A percentile compares a stretch with the other conserved stretches of the same genome.
Conservation (phyloP, 257 asterid species). For the Capsicum chinense region DNA sequence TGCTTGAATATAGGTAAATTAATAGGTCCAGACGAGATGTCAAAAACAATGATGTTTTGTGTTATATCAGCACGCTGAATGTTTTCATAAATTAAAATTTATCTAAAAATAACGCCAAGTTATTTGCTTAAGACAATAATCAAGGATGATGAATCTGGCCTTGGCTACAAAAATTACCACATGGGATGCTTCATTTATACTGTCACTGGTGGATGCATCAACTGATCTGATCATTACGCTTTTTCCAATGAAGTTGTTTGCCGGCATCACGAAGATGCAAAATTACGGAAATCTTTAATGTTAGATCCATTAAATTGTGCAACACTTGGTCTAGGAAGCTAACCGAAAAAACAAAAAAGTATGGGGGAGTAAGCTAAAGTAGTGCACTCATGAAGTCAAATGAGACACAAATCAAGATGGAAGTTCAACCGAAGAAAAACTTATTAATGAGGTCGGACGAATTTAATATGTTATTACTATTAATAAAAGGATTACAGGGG, state of each 20-base stretch:
- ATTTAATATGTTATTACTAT: not conserved
- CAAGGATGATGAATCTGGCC: not conserved
- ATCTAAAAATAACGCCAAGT: not conserved
- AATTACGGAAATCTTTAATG: not conserved
- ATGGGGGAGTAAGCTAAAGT: not conserved
- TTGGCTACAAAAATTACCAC: not conserved
- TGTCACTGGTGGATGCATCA: not conserved
- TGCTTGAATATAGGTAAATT: not conserved
- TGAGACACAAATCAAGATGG: not conserved
- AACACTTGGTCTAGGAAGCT: not conserved
- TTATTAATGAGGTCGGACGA: not conserved
- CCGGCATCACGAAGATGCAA: not conserved
- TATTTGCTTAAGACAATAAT: not conserved
- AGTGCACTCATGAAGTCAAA: not conserved
- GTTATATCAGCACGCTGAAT: not conserved
- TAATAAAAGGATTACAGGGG: not conserved
- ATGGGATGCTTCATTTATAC: not conserved
- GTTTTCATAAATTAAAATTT: not conserved
- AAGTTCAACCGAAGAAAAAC: not conserved
- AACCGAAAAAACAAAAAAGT: not conserved
- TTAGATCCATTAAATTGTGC: not conserved
- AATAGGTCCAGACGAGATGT: slow-evolving; percentile 5
- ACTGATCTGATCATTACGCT: not conserved
- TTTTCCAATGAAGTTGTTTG: not conserved
- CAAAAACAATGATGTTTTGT: not conserved